These are phyloP conservation scores for Escallonia herrerae DNA, from an alignment of 129 eudicot species.

Conservation along the genomic window DNA sequence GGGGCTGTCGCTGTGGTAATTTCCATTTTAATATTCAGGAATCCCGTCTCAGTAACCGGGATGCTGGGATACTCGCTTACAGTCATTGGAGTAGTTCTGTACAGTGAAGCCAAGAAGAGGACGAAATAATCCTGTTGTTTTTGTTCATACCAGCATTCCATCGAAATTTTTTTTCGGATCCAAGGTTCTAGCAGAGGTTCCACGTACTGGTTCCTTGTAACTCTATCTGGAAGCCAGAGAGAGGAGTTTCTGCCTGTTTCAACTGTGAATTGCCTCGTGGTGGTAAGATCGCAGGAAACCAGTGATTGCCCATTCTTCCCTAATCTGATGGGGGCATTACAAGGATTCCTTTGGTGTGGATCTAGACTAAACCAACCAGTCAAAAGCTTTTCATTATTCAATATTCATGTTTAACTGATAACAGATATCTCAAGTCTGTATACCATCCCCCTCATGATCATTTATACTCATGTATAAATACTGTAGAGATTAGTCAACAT, in stretches of 20 bases:
- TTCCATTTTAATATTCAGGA: slow-evolving; percentile 18
- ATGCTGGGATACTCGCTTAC: slow-evolving; percentile 24
- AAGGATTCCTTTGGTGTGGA: background rate
- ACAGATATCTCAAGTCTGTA: background rate
- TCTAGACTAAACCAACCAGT: background rate
- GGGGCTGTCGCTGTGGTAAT: slow-evolving; percentile 23
- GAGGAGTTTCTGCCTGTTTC: background rate
- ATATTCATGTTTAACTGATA: background rate
- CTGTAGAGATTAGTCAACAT: background rate
- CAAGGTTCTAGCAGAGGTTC: background rate
- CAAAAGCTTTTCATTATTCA: background rate
- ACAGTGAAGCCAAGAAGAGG: slow-evolving; percentile 26
- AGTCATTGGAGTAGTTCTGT: slow-evolving; percentile 21
- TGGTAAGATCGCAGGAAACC: background rate
- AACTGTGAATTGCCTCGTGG: background rate
- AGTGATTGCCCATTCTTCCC: background rate
- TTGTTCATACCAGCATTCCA: background rate
- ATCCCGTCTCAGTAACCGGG: slow-evolving; percentile 23
- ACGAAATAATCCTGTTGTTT: slow-evolving; percentile 1
- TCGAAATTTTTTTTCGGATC: background rate
- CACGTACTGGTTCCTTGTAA: background rate
- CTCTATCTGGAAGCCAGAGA: background rate
- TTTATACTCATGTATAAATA: slow-evolving; percentile 7
- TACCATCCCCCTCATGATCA: background rate
- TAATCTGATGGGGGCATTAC: no score